Base-by-base conservation (phyloP, 768 basidiomycete genomes). In the Xerocomus spinulosus region DNA sequence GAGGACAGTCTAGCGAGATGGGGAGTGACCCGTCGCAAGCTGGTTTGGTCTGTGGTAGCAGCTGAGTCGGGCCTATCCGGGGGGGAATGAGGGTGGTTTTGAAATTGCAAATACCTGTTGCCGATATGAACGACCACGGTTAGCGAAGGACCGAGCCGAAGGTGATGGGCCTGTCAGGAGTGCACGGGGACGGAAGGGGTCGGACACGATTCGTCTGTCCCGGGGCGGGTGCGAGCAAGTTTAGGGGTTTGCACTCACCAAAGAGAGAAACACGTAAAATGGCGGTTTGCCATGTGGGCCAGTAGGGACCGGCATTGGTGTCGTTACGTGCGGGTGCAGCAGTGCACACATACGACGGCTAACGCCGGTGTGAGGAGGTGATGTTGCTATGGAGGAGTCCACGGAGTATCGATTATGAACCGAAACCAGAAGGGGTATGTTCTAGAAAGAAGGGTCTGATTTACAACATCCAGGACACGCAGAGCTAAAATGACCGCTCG, bases 401-500 rank as follows among this genome's bases (percentile, higher is more conserved):
- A 24, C 23, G 21, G 37, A 38, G 24, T 7, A 38, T 38, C 37
- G 37, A 15, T 38, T 38, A 36, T 20, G 35, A 12, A 36, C 5
- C 26, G 37, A 15, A 13, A 38, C 23, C 37, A 23, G 12, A 30
- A 34, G 28, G n/a, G 17, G 34, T 2, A 28, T 28, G 26, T 28
- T 28, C 26, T 28, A 28, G 26, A 9, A 32, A 52, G 4, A 21
- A 39, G 38, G 37, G 25, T 53, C 39, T 10, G 37, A 49, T 33
- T 54, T 40, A 49, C 52, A 55, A 41, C 42, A 54, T 26, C 33
- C n/a, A 15, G 34, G 9, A 9, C 34, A 15, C 12, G 41, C 28
- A 32, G 26, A 23, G 20, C 28, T 12, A 5, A 28, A 10, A 5
- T 28, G 5, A 10, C 26, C 26, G 5, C 26, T 28, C 26, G 18